These are phyloP conservation scores for Termitomyces sp. DNA, from an alignment of 768 basidiomycete genomes.

Conservation along the genomic window DNA sequence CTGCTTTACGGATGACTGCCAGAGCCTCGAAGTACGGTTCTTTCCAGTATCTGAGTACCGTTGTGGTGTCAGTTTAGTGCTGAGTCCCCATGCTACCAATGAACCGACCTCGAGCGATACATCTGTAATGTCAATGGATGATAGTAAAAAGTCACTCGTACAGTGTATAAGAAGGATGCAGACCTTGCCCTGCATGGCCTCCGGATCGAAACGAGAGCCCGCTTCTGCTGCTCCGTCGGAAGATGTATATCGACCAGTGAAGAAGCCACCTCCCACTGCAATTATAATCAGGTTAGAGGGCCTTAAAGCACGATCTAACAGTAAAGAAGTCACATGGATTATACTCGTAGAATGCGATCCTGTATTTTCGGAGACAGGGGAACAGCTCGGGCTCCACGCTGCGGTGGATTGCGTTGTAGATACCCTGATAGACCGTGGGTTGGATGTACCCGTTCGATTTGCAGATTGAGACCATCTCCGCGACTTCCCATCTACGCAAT, in stretches of 20 bases:
- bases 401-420: constrained; percentile 36
- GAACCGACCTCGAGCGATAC: constrained; percentile 30
- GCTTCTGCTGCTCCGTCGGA: constrained; percentile 34
- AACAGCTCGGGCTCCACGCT: constrained; percentile 39
- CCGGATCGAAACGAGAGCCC: constrained; percentile 54
- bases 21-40: constrained; percentile 19
- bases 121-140: constrained; percentile 14
- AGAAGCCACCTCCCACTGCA: constrained; percentile 53
- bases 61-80: neutral
- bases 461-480: constrained; percentile 48
- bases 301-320: too few species aligned
- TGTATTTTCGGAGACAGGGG: constrained; percentile 53
- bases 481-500: constrained; percentile 44
- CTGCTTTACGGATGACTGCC: constrained; percentile 11
- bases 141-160: neutral
- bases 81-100: neutral
- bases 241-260: constrained; percentile 46
- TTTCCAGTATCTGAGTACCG: constrained; percentile 19
- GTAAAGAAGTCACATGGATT: constrained; percentile 33
- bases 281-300: neutral
- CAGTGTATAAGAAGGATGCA: neutral
- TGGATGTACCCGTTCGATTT: constrained; percentile 45
- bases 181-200: constrained; percentile 40
- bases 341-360: constrained; percentile 50
- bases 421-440: constrained; percentile 51